Evolutionary conservation across 345 rosid species (phyloP), one percentile per base, ranked within the genome.

Genomic region (Rhizophora apiculata): DNA sequence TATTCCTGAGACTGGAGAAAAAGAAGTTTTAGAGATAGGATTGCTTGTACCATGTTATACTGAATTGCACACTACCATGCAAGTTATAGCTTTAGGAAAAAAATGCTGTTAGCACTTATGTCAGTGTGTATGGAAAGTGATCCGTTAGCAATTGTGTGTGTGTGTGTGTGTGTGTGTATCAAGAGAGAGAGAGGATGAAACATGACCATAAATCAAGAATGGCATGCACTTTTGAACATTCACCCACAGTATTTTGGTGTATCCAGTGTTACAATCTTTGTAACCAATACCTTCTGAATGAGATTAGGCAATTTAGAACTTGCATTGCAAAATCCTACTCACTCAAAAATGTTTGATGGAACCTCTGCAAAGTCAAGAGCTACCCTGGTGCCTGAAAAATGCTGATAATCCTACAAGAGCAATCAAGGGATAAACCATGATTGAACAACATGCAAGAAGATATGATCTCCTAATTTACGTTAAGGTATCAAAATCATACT

Each of bases 261-360:
- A 15, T 19, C 58, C 24, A 9, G 18, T 18, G 8, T 18, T 10
- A 56, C 16, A 3, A 20, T 60, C 16, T 58, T 54, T 24, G 34
- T 8, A 62, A 52, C 49, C 13, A 43, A 43, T 43, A 43, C 18
- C 13, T 39, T 13, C 49, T 43, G 13, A 43, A 43, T 3, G 4
- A 10, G 30, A 56, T 4, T 22, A 55, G 67, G 24, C 20, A 65
- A 51, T 54, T 20, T 21, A 49, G 21, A 51, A 64, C 26, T 65
- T 37, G 48, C 68, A 68, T 65, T 36, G 52, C 66, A 66, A 60
- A 53, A 66, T 32, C 68, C n/a, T 61, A 91, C 97, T 94, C 81
- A 94, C 98, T 94, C 98, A 63, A 94, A 88, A 15, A 94, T 87
- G 76, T 94, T 91, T 32, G 98, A 94, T 72, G 98, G 98, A 31